Evolutionary conservation across 768 basidiomycete genomes (phyloP), one percentile per base, ranked within the genome.

Genomic region (Pisolithus albus): DNA sequence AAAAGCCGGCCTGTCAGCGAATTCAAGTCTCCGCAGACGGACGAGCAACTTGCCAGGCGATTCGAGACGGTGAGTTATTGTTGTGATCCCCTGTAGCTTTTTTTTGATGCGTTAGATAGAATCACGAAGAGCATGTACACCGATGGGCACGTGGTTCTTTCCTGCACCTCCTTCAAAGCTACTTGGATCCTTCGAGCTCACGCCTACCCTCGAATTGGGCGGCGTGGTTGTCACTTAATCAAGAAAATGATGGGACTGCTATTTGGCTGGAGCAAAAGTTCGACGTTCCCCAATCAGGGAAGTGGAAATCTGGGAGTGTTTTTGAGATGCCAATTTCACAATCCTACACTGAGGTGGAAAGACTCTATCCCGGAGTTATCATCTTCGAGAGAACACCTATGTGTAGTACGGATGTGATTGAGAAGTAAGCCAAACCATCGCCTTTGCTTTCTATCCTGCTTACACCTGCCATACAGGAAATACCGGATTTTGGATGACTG

Each of bases 191-290:
- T 70, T 55, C 70, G 13, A 49, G 59, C 34, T 40, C 47, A 53
- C 30, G 64, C 61, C 4, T 64, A 70, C 51, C 68, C 59, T 43
- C 58, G 3, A 67, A 77, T 7, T 88, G 85, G 83, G 72, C 75
- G 23, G 65, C 81, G 37, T 89, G 87, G 88, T 61, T 90, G n/a
- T 86, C 87, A 3, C 72, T 80, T 59, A 88, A 89, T 60, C 78
- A 80, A 11, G 82, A 82, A 52, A 81, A 75, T 57, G 86, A 88
- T 58, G 80, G 78, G 18, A 89, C 87, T 7, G 86, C 86, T 3
- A 87, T 88, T 37, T 90, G 88, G 88, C 59, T 89, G 39, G 82
- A 88, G 59, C 74, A 75, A 56, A 91, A 91, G 65, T 88, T 90
- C 53, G 75, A 83, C 55, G 74, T 88, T 11, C 83, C 84, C 0